A percentile compares a stretch with the other conserved stretches of the same genome.
These are phyloP conservation scores for Lachnellula hyalina DNA, from an alignment of 2,329 filamentous ascomycete species.

Conservation along the genomic window DNA sequence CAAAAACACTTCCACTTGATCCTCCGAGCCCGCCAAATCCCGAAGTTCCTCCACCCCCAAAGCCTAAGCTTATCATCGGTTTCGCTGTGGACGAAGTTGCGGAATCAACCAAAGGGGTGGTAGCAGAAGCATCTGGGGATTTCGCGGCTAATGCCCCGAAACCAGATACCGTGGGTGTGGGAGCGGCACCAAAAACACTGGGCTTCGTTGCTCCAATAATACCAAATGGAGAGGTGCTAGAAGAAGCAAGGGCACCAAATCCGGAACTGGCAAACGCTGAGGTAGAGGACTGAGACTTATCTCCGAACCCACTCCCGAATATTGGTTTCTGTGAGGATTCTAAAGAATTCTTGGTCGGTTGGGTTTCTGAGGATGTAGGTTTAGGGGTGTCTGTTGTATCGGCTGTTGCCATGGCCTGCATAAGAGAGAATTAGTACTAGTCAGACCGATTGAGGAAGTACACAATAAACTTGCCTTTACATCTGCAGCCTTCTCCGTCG, in stretches of 20 bases:
- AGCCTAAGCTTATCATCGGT: slow-evolving; percentile 29
- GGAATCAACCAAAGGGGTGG: slow-evolving; percentile 38
- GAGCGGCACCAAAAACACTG: slow-evolving; percentile 43
- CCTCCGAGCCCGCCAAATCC: slow-evolving; percentile 33
- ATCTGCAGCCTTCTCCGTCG: slow-evolving; percentile 21
- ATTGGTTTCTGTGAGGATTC: slow-evolving; percentile 14
- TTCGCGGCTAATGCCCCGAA: slow-evolving; percentile 40
- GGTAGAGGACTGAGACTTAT: slow-evolving; percentile 43
- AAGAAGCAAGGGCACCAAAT: slow-evolving; percentile 60
- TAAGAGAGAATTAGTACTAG: slow-evolving; percentile 5
- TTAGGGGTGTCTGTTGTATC: slow-evolving; percentile 5
- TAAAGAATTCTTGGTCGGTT: slow-evolving; percentile 9
- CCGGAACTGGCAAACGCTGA: slow-evolving; percentile 64
- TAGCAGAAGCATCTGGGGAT: slow-evolving; percentile 25
- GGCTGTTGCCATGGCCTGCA: slow-evolving; percentile 9
- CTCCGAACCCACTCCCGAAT: slow-evolving; percentile 19
- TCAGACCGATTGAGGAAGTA: neutral
- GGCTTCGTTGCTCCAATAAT: slow-evolving; percentile 44
- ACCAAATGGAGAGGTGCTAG: slow-evolving; percentile 60
- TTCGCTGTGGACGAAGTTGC: slow-evolving; percentile 33
- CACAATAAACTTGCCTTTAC: slow-evolving; percentile 16
- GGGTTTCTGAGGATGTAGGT: slow-evolving; percentile 4
- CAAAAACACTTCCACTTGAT: slow-evolving; percentile 38
- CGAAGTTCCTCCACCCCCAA: slow-evolving; percentile 30
- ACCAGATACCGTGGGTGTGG: slow-evolving; percentile 36